Evolutionary conservation across 2,329 filamentous ascomycete species (phyloP).

Genomic region (Botryotinia globosa): DNA sequence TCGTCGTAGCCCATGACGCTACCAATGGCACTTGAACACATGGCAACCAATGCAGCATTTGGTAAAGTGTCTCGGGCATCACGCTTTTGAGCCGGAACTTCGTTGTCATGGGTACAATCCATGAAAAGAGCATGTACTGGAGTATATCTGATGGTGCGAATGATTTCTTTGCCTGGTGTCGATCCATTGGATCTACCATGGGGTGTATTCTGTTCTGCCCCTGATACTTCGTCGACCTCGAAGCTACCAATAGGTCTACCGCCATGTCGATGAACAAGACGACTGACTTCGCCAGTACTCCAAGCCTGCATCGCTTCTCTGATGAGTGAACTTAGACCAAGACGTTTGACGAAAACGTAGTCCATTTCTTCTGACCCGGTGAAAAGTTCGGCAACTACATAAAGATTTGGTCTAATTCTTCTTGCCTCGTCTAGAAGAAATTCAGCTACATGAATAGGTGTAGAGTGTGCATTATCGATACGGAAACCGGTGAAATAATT

Average conservation of each 20-base stretch:
- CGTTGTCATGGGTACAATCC: slow-evolving; percentile 99
- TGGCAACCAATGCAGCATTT: slow-evolving; percentile 88
- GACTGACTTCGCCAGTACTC: slow-evolving; percentile 89
- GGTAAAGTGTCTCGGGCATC: slow-evolving; percentile 92
- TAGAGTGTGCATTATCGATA: slow-evolving; percentile 98
- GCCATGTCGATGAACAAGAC: slow-evolving; percentile 88
- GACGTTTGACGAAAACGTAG: slow-evolving; percentile 88
- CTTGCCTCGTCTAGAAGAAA: slow-evolving; percentile 94
- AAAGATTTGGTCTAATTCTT: slow-evolving; percentile 79
- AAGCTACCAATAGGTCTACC: slow-evolving; percentile 96
- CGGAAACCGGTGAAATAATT: slow-evolving; percentile 94
- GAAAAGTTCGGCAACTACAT: slow-evolving; percentile 93
- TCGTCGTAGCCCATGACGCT: slow-evolving; percentile 99
- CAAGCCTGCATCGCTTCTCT: slow-evolving; percentile 98
- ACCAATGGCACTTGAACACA: slow-evolving; percentile 92
- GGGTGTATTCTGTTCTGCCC: slow-evolving; percentile 48
- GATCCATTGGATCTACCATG: slow-evolving; percentile 37
- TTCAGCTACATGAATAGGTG: slow-evolving; percentile 89
- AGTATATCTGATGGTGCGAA: slow-evolving; percentile 79
- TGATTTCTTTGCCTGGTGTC: slow-evolving; percentile 45
- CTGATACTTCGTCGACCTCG: slow-evolving; percentile 82
- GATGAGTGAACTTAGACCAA: slow-evolving; percentile 88
- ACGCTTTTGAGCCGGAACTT: slow-evolving; percentile 90
- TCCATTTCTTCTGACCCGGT: slow-evolving; percentile 95
- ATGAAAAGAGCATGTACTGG: slow-evolving; percentile 94